phyloP scores from a whole-genome alignment of 495 filamentous ascomycete species.

The Diplogelasinospora grovesii region DNA sequence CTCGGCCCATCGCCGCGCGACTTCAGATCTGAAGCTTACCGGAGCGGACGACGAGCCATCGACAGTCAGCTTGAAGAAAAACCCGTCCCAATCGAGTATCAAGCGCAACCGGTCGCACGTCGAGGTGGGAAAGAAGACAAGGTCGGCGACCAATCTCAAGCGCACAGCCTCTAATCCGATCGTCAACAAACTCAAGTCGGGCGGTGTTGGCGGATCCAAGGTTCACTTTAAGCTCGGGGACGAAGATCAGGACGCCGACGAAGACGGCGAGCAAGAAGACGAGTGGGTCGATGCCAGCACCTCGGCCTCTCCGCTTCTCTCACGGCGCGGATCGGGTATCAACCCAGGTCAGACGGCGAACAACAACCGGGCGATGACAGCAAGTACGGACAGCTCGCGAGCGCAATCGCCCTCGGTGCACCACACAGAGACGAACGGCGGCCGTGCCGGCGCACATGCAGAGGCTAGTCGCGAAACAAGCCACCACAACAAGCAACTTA shows the following conservation, averaged over 20 bases:
- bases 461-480: conserved; percentile 23
- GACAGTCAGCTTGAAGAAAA: conserved; percentile 37
- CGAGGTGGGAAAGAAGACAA: conserved; percentile 41
- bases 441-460: conserved; percentile 2
- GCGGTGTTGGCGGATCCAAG: conserved; percentile 26
- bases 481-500: conserved; percentile 43
- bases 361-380: conserved; percentile 12
- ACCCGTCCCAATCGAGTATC: conserved; percentile 36
- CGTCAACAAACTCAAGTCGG: conserved; percentile 28
- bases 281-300: conserved; percentile 52
- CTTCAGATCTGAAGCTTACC: conserved; percentile 35
- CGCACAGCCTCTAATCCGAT: conserved; percentile 36
- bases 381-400: conserved; percentile 11
- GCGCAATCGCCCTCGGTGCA: conserved; percentile 2
- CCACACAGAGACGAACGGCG: background rate
- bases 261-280: conserved; percentile 35
- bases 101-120: conserved; percentile 45
- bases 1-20: conserved; percentile 36
- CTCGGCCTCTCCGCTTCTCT: conserved; percentile 48
- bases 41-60: conserved; percentile 26
- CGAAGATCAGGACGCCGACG: conserved; percentile 38
- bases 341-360: conserved; percentile 29
- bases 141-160: conserved; percentile 39
- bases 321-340: conserved; percentile 40
- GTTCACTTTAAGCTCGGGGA: conserved; percentile 48